Base-by-base conservation (phyloP, 495 filamentous ascomycete genomes). In the Chaetomidium leptoderma region DNA sequence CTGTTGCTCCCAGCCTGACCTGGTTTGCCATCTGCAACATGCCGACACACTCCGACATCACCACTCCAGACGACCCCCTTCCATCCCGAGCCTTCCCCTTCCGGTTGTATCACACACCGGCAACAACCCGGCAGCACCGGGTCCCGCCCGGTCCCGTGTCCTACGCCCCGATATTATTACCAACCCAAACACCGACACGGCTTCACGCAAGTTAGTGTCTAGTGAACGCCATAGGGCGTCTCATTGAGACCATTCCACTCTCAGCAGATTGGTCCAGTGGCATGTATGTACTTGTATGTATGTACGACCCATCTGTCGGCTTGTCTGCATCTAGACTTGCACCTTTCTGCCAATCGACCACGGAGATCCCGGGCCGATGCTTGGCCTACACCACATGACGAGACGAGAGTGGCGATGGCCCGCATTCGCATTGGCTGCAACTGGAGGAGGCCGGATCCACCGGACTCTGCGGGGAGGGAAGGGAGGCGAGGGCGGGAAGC, bases 361-460 rank as follows among this genome's bases (percentile, higher is more conserved):
- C 14, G 21, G 23, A n/a, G 36, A 35, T 23, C 17, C 4, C 40
- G 40, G 52, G 27, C 29, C 29, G 52, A 44, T 8, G 52, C 52
- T 55, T 55, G 52, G 52, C 40, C 26, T 55, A 55, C 44, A 47
- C 44, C 24, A 47, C 44, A 47, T 29, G 16, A 29, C 24, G 40
- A 14, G 36, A 39, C 21, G 40, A 24, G 16, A 23, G 8, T 42
- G 39, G n/a, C n/a, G n/a, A n/a, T n/a, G n/a, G n/a, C n/a, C n/a
- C n/a, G n/a, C n/a, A n/a, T n/a, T 17, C 3, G 26, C 10, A 16
- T 9, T 30, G 16, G 16, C 16, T n/a, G 8, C 6, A n/a, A 32
- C 36, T n/a, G 8, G 17, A 19, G 37, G 11, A 29, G 29, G 21
- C 2, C 32, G 48, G 32, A 51, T 17, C 33, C 27, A n/a, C 32